Conservation (phyloP, 2,329 filamentous ascomycete genomes). For the Myriosclerotinia scirpicola region DNA sequence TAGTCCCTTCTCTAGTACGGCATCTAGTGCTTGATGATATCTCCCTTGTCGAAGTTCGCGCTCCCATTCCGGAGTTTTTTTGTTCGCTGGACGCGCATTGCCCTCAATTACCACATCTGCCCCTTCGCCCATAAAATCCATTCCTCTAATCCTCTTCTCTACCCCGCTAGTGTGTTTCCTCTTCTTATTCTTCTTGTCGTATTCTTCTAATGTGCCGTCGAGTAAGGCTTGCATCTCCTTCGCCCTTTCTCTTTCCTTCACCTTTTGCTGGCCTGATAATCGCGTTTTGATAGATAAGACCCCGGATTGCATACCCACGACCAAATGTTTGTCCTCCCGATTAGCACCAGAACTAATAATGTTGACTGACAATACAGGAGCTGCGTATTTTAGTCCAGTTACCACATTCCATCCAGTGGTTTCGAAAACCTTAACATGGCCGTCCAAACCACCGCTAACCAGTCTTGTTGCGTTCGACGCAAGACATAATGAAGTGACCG, state of each 20-base stretch:
- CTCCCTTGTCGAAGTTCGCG: slow-evolving; percentile 73
- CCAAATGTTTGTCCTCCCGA: slow-evolving; percentile 85
- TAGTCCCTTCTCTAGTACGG: slow-evolving; percentile 63
- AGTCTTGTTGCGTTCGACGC: slow-evolving; percentile 79
- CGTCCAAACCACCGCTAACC: slow-evolving; percentile 86
- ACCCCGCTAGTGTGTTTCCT: slow-evolving; percentile 58
- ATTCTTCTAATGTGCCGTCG: slow-evolving; percentile 73
- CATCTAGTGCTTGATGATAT: slow-evolving; percentile 76
- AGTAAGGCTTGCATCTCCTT: slow-evolving; percentile 83
- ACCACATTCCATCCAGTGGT: slow-evolving; percentile 94
- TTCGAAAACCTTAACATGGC: slow-evolving; percentile 96
- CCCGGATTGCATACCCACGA: slow-evolving; percentile 91
- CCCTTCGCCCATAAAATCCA: slow-evolving; percentile 80
- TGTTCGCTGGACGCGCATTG: slow-evolving; percentile 51
- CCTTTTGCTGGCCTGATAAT: slow-evolving; percentile 79
- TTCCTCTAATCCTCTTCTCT: slow-evolving; percentile 62
- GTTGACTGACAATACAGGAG: slow-evolving; percentile 80
- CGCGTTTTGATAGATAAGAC: slow-evolving; percentile 88
- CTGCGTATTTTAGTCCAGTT: slow-evolving; percentile 89
- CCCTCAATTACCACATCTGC: slow-evolving; percentile 86
- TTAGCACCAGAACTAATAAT: slow-evolving; percentile 69
- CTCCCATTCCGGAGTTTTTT: slow-evolving; percentile 74
- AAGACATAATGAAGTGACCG: slow-evolving; percentile 81
- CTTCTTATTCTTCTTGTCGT: slow-evolving; percentile 72
- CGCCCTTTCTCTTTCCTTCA: slow-evolving; percentile 71